Base-by-base conservation (phyloP, 2,329 filamentous ascomycete genomes). In the Cordyceps javanica region DNA sequence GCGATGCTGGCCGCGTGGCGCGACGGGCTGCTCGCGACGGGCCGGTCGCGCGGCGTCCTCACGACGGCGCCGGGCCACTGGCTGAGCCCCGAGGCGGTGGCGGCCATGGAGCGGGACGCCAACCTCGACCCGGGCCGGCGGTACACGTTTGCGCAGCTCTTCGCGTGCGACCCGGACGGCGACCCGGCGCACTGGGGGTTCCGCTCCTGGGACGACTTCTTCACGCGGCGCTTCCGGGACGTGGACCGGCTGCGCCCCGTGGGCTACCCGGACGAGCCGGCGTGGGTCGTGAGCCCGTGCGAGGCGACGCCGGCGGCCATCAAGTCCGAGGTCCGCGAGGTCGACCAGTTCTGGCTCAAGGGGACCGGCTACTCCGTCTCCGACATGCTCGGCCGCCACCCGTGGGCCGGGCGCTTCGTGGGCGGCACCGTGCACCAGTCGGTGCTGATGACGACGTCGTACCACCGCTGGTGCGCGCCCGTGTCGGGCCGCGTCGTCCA, bases 401-500 rank as follows among this genome's bases (percentile, higher is more conserved):
- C 68, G 0, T 64, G 78, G 3, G 70, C 79, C 0, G 62, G 70
- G 5, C 63, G 79, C 1, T 88, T 88, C 61, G 75, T 75, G 1
- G 79, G 78, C 0, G 86, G 82, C 0, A 87, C 82, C 0, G 73
- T 89, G 2, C 89, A 88, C 65, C 86, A 89, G 63, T 85, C 85
- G 0, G 88, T 87, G 62, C 70, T 89, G 2, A 83, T 77, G 14
- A 79, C 83, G 0, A 70, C 85, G 28, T 82, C 79, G 45, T 89
- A 89, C 66, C 86, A 89, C 67, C 77, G 86, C 21, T 89, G 86
- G 86, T 82, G 87, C 65, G 71, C 82, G 0, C 86, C 86, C 1
- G 77, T 89, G 0, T 76, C 71, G 3, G 86, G 86, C 0, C 81
- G 67, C 1, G 71, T 89, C 9, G 71, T 76, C 45, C 78, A 80